Evolutionary conservation across 306 rosid genomes (phyloP).

Genomic region (Corylus heterophylla): DNA sequence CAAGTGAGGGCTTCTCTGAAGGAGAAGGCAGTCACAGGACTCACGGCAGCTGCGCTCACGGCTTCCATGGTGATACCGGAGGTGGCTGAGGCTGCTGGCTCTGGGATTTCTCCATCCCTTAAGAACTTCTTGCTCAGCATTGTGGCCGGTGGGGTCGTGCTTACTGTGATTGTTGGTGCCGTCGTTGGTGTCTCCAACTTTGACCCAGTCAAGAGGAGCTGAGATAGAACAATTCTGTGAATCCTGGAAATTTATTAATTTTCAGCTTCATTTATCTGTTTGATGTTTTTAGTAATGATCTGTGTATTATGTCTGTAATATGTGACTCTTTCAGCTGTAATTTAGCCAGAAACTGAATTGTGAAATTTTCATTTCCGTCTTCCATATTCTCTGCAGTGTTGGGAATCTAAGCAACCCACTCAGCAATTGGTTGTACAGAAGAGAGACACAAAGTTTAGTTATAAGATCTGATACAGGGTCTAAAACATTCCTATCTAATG

Average conservation of each 20-base stretch:
- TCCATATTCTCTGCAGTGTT: constrained; percentile 17
- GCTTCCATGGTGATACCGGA: constrained; percentile 82
- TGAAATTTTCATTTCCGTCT: constrained; percentile 10
- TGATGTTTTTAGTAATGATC: constrained; percentile 36
- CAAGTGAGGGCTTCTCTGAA: constrained; percentile 73
- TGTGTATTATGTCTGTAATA: constrained; percentile 39
- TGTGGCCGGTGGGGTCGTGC: constrained; percentile 78
- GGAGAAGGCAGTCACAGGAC: constrained; percentile 80
- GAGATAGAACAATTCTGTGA: constrained; percentile 30
- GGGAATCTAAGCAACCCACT: constrained; percentile 1
- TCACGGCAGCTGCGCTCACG: constrained; percentile 72
- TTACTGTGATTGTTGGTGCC: constrained; percentile 60
- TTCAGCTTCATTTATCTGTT: constrained; percentile 31
- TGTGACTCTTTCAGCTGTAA: constrained; percentile 33
- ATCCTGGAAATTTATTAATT: constrained; percentile 15
- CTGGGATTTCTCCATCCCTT: constrained; percentile 70
- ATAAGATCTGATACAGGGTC: neutral
- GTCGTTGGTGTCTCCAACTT: constrained; percentile 84
- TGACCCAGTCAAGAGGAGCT: constrained; percentile 88
- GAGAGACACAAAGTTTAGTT: neutral
- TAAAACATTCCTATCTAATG: neutral
- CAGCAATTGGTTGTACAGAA: neutral
- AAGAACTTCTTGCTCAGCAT: constrained; percentile 98
- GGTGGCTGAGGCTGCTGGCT: constrained; percentile 84
- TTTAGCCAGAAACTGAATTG: constrained; percentile 33